These are phyloP conservation scores for Aspergillus leporis DNA, from an alignment of 495 filamentous ascomycete genomes.

Conservation along the genomic window DNA sequence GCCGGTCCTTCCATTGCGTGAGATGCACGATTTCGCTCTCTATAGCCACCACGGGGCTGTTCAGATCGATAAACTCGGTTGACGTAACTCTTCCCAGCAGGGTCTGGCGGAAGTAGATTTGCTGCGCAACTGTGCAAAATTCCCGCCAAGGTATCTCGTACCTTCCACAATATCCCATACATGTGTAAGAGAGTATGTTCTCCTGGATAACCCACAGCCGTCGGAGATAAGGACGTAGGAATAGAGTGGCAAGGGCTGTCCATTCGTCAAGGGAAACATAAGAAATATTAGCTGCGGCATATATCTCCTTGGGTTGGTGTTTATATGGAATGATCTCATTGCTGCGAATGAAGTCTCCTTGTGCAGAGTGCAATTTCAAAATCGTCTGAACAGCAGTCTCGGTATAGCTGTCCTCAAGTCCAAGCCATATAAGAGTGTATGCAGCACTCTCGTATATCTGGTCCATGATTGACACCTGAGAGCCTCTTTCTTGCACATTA, in stretches of 20 bases:
- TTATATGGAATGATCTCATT: background rate
- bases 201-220: constrained; percentile 4
- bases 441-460: background rate
- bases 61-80: background rate
- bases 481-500: background rate
- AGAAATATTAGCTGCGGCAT: background rate
- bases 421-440: background rate
- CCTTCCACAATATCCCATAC: background rate
- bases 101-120: background rate
- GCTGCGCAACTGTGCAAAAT: constrained; percentile 1
- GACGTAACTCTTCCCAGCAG: background rate
- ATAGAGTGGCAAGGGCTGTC: background rate
- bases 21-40: constrained; percentile 4
- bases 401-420: background rate
- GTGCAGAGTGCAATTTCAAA: background rate
- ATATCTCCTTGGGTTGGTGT: background rate
- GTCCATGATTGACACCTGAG: constrained; percentile 5
- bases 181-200: constrained; percentile 1
- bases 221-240: background rate
- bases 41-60: constrained; percentile 1
- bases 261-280: constrained; percentile 4
- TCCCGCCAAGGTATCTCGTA: background rate
- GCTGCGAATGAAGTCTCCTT: background rate
- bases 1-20: constrained; percentile 3
- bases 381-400: background rate